Evolutionary conservation across 768 basidiomycete genomes (phyloP).

Genomic region (Candolleomyces eurysporus): DNA sequence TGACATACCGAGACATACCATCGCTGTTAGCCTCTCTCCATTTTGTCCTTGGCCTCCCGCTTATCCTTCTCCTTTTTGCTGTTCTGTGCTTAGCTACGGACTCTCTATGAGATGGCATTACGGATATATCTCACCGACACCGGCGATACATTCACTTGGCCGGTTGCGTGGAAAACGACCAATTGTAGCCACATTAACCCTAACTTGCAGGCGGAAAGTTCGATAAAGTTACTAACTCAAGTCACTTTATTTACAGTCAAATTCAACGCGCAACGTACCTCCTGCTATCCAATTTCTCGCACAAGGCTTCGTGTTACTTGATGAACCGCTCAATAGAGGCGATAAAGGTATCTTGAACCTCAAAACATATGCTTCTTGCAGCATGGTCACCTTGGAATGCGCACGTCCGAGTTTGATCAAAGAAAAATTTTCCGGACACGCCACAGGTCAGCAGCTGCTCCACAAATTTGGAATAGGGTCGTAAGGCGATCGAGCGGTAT

Average conservation of each 20-base stretch:
- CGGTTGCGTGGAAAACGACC: no score
- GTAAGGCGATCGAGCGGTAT: no score
- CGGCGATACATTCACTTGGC: no score
- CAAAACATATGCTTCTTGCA: slow-evolving; percentile 79
- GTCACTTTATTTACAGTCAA: neutral
- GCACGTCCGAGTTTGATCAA: slow-evolving; percentile 77
- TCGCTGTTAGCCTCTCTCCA: slow-evolving; percentile 65
- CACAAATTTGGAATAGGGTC: no score
- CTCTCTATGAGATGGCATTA: no score
- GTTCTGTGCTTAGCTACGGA: slow-evolving; percentile 64
- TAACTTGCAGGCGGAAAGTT: no score
- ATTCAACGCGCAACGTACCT: slow-evolving; percentile 43
- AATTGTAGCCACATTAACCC: no score
- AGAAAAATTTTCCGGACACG: slow-evolving; percentile 56
- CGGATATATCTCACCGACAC: no score
- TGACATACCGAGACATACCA: slow-evolving; percentile 47
- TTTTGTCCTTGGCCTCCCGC: slow-evolving; percentile 78
- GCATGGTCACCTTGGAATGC: slow-evolving; percentile 78
- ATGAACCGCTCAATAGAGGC: slow-evolving; percentile 66
- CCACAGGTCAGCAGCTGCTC: neutral
- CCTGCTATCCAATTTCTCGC: slow-evolving; percentile 86
- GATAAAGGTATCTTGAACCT: slow-evolving; percentile 73
- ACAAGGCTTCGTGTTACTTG: slow-evolving; percentile 75
- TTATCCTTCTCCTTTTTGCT: slow-evolving; percentile 84
- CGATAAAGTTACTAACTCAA: no score